A percentile compares a stretch with the other conserved stretches of the same genome.
phyloP scores from a whole-genome alignment of 108 stramenopile genomes.

The Pinguiococcus pyrenoidosus region DNA sequence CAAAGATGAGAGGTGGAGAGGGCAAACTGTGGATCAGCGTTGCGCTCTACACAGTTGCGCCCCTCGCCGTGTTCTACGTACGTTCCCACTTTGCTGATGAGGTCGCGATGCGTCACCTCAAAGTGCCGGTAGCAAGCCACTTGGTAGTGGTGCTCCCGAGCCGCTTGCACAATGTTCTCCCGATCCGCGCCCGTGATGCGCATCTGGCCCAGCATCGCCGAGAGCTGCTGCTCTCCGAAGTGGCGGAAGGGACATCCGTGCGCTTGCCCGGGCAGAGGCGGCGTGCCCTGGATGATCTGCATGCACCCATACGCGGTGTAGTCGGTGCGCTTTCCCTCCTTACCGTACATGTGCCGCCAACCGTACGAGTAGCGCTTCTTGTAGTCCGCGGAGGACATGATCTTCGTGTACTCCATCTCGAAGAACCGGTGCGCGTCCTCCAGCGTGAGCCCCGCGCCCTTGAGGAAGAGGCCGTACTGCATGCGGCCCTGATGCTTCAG shows the following conservation, averaged over 20 bases:
- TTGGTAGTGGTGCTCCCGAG: conserved; percentile 62
- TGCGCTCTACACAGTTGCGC: background rate
- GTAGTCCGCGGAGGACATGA: conserved; percentile 64
- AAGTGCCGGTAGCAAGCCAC: conserved; percentile 88
- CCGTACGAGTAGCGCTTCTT: conserved; percentile 84
- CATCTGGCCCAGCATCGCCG: conserved; percentile 35
- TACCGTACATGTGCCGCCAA: conserved; percentile 91
- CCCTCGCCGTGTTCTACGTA: conserved; percentile 15
- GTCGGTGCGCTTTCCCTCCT: conserved; percentile 83
- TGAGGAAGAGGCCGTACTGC: conserved; percentile 94
- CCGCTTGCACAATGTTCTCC: conserved; percentile 56
- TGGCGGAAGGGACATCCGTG: conserved; percentile 96
- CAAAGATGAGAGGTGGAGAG: background rate
- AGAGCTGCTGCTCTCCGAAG: conserved; percentile 58
- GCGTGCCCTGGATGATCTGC: conserved; percentile 74
- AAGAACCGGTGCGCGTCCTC: conserved; percentile 82
- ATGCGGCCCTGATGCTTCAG: conserved; percentile 83
- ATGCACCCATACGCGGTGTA: conserved; percentile 66
- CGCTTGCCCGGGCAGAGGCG: conserved; percentile 54
- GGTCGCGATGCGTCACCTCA: conserved; percentile 67
- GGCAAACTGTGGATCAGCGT: background rate
- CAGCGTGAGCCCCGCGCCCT: conserved; percentile 78
- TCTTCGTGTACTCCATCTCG: conserved; percentile 42
- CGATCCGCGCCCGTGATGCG: conserved; percentile 44
- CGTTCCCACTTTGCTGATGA: conserved; percentile 10